phyloP scores from a whole-genome alignment of 163 green algal genomes.

The Scenedesmus sp. region DNA sequence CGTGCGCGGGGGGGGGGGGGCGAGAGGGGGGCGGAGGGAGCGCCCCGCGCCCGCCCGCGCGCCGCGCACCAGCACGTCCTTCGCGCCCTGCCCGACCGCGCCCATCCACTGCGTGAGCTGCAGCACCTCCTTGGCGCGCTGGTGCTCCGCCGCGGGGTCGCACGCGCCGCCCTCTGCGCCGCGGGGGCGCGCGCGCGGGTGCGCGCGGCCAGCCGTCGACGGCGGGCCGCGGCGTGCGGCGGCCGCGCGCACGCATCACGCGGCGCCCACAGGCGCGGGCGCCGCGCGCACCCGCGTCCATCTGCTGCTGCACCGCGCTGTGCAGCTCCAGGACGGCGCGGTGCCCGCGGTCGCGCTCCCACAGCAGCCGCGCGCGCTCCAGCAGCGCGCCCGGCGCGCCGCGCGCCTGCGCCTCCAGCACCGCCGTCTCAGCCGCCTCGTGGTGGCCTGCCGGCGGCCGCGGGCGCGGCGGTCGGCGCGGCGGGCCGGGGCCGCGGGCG shows the following conservation, averaged over 20 bases:
- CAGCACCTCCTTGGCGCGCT: slow-evolving; percentile 54
- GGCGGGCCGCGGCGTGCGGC: no score
- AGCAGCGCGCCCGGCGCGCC: slow-evolving; percentile 66
- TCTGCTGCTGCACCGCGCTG: slow-evolving; percentile 27
- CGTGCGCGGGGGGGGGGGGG: no score
- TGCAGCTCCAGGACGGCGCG: slow-evolving; percentile 83
- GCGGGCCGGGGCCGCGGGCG: no score
- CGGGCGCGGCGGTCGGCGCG: no score
- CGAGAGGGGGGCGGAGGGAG: no score
- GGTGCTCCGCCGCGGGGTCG: slow-evolving; percentile 24
- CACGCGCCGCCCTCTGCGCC: no score
- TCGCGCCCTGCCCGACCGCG: slow-evolving; percentile 80
- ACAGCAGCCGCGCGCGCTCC: slow-evolving; percentile 89
- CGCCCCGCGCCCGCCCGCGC: no score
- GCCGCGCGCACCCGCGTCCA: slow-evolving; percentile 8
- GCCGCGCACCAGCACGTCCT: slow-evolving; percentile 45
- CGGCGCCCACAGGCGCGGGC: not conserved
- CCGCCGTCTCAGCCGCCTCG: slow-evolving; percentile 80
- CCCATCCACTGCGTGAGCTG: slow-evolving; percentile 88
- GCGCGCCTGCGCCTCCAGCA: slow-evolving; percentile 75
- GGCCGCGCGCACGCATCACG: not conserved
- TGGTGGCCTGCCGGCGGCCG: slow-evolving; percentile 82
- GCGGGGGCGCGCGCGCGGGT: no score
- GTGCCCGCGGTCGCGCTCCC: slow-evolving; percentile 74
- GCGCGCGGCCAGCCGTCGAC: no score